phyloP scores from a whole-genome alignment of 2,329 filamentous ascomycete species.

The Triangularia setosa region DNA sequence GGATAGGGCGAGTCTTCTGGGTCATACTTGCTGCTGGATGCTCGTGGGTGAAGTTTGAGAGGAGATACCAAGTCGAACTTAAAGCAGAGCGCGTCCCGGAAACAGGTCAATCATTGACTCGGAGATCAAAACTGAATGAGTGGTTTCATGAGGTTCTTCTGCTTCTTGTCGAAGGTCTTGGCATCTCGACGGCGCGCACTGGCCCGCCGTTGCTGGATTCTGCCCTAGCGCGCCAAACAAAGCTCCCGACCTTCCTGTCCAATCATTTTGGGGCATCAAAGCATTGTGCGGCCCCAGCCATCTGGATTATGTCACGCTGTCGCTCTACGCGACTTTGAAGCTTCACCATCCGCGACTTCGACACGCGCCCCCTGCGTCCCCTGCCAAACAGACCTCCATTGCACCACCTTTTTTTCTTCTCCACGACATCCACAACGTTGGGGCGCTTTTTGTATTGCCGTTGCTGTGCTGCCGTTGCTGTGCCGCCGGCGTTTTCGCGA shows the following conservation, averaged over 20 bases:
- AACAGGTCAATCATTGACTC: no score
- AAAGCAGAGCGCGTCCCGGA: background rate
- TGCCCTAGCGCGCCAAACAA: background rate
- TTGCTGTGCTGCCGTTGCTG: background rate
- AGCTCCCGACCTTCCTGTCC: background rate
- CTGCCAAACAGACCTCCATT: background rate
- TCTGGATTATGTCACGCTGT: background rate
- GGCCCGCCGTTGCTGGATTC: background rate
- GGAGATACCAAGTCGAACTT: background rate
- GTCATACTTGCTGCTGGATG: slow-evolving; percentile 30
- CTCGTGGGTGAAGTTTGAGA: background rate
- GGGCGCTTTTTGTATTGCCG: background rate
- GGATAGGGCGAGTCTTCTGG: slow-evolving; percentile 46
- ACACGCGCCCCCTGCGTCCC: background rate
- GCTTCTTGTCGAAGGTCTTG: background rate
- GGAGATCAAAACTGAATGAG: no score
- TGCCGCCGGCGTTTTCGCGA: background rate
- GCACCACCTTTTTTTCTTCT: background rate
- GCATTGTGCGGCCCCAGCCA: background rate
- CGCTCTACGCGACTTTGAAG: background rate
- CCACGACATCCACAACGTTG: background rate
- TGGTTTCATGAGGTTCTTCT: background rate
- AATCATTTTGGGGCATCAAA: background rate
- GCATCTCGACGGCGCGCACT: background rate
- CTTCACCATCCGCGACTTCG: background rate